A percentile compares a stretch with the other conserved stretches of the same genome.
Conservation (phyloP, 768 basidiomycete species). For the Fistulinella prunicolor region DNA sequence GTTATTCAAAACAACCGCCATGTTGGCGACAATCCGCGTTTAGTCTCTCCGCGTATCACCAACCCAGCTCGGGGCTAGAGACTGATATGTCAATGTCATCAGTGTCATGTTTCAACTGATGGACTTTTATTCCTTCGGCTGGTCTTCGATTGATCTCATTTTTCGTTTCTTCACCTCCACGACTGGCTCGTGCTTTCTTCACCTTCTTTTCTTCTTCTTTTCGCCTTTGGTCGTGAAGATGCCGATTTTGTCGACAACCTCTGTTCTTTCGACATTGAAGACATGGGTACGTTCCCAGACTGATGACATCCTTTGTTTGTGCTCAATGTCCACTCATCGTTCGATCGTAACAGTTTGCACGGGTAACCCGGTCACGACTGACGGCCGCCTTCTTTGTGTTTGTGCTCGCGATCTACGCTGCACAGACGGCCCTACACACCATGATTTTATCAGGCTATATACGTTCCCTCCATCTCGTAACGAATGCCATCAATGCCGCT, state of each 20-base stretch:
- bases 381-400: conserved; percentile 49
- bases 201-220: neutral
- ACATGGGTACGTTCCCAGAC: conserved; percentile 14
- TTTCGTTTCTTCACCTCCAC: conserved; percentile 3
- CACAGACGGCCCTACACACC: conserved; percentile 41
- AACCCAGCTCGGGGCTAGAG: too few species aligned
- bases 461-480: conserved; percentile 33
- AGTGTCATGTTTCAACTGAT: conserved; percentile 1
- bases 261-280: neutral
- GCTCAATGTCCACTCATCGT: neutral
- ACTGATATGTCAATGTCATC: neutral
- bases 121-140: neutral
- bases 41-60: too few species aligned
- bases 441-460: conserved; percentile 38
- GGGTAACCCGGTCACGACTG: conserved; percentile 48
- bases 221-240: neutral
- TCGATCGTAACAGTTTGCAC: conserved; percentile 37
- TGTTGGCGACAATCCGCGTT: too few species aligned
- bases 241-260: neutral
- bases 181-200: conserved; percentile 20
- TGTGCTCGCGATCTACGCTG: conserved; percentile 40
- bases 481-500: conserved; percentile 29
- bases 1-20: too few species aligned
- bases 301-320: neutral
- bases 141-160: neutral